Evolutionary conservation across 768 basidiomycete species (phyloP).

Genomic region (Suillus spraguei): DNA sequence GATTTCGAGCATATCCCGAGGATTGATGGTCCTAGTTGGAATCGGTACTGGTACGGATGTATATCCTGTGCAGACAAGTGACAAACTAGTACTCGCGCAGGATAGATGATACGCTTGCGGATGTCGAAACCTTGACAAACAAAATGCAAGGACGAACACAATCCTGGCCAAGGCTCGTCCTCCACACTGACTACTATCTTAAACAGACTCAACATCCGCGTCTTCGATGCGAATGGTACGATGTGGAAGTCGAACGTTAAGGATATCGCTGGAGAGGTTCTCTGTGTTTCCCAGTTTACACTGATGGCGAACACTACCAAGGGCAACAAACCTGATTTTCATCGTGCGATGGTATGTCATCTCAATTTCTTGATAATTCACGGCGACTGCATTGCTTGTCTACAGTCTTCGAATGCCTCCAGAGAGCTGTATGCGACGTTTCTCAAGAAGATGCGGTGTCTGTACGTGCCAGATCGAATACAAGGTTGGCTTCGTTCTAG

Average conservation of each 20-base stretch:
- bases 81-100: conserved; percentile 21
- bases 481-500: conserved; percentile 54
- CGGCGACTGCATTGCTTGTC: not conserved
- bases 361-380: not conserved
- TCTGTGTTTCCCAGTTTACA: conserved; percentile 96
- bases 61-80: conserved; percentile 10
- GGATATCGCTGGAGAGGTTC: conserved; percentile 87
- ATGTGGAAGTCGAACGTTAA: conserved; percentile 91
- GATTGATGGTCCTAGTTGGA: conserved; percentile 89
- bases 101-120: conserved; percentile 79
- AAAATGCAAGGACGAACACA: conserved; percentile 67
- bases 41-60: conserved; percentile 70
- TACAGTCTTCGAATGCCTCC: conserved; percentile 67
- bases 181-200: conserved; percentile 13
- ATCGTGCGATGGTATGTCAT: conserved; percentile 80
- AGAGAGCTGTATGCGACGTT: conserved; percentile 73
- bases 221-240: conserved; percentile 64
- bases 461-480: conserved; percentile 76
- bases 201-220: conserved; percentile 66
- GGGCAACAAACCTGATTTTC: conserved; percentile 91
- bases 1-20: conserved; percentile 81
- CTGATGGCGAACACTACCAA: conserved; percentile 86
- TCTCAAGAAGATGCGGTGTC: conserved; percentile 61
- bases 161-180: not conserved
- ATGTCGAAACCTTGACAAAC: conserved; percentile 71